phyloP scores from a whole-genome alignment of 768 basidiomycete genomes.

The Guyanaporus albipodus region DNA sequence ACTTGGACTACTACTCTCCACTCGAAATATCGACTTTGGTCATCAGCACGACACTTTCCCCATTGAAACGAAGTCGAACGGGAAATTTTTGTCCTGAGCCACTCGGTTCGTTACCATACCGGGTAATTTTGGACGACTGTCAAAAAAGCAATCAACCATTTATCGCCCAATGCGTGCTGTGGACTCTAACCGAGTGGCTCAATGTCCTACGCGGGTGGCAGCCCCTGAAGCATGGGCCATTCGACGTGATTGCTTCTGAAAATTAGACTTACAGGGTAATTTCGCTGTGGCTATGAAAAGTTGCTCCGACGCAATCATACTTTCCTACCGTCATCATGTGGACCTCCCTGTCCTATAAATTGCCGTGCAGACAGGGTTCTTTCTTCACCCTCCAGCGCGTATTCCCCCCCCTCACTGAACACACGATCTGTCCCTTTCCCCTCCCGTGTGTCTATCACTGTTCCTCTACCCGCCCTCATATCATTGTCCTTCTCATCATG shows the following conservation, averaged over 20 bases:
- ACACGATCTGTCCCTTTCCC: not conserved
- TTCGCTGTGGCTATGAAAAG: constrained; percentile 20
- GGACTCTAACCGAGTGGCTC: constrained; percentile 23
- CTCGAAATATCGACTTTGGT: not conserved
- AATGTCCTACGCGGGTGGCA: too few species aligned
- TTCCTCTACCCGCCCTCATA: not conserved
- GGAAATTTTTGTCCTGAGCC: constrained; percentile 1
- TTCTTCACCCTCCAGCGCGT: not conserved
- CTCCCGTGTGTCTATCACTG: not conserved
- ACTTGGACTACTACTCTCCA: not conserved
- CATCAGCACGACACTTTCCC: not conserved
- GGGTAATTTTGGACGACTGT: constrained; percentile 10
- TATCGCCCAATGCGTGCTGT: constrained; percentile 5
- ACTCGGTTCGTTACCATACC: not conserved
- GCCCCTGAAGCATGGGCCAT: constrained; percentile 14
- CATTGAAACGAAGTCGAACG: not conserved
- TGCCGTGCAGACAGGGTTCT: constrained; percentile 1
- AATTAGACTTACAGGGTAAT: constrained; percentile 18
- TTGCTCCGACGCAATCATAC: constrained; percentile 25
- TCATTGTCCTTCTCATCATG: not conserved
- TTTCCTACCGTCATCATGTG: constrained; percentile 11
- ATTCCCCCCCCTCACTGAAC: not conserved
- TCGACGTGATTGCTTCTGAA: constrained; percentile 15
- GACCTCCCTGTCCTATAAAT: constrained; percentile 17
- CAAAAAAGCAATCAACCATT: constrained; percentile 20